Evolutionary conservation across 2,329 filamentous ascomycete species (phyloP), one percentile per base, ranked within the genome.

Genomic region (Zymoseptoria crescenta): DNA sequence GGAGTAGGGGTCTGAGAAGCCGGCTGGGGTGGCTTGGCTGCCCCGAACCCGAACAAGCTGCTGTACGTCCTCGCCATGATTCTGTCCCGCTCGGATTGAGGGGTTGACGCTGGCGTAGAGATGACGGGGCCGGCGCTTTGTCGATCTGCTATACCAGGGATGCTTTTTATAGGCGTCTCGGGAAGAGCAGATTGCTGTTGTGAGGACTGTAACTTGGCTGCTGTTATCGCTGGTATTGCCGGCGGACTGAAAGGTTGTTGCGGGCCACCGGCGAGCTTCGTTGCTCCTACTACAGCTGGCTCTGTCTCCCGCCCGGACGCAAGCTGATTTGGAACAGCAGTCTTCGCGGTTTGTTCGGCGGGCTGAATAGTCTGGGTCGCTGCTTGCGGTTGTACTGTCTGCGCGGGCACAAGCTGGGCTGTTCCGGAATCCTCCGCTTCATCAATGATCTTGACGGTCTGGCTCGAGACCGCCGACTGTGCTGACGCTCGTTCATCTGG

Each of bases 11-110:
- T 58, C 49, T 63, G 55, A 3, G 52, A 27, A 16, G 24, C 5
- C n/a, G 27, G 59, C 50, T 65, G 62, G 10, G 66, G 64, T 7
- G 65, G 64, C 13, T 67, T 68, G n/a, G 67, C 67, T 8, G 59
- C 62, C 41, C 55, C 62, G 50, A 71, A 67, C 13, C 70, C 70
- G 48, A 71, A 72, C 13, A 72, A 58, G 53, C 70, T 71, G 41
- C 62, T 62, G 35, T 66, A 70, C 0, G 69, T 71, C 59, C 60
- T 61, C 29, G 59, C 62, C 69, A 70, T 70, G 50, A 70, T 62
- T 3, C 62, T 55, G 10, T 71, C 68, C n/a, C 62, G 61, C 57
- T 70, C 62, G 7, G 67, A 70, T 24, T 68, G 66, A 9, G 68
- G 68, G 24, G 68, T 68, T 0, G 56, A 54, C 21, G 56, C 52